A percentile compares a stretch with the other conserved stretches of the same genome.
phyloP scores from a whole-genome alignment of 768 basidiomycete genomes.

The Mycena vitilis region DNA sequence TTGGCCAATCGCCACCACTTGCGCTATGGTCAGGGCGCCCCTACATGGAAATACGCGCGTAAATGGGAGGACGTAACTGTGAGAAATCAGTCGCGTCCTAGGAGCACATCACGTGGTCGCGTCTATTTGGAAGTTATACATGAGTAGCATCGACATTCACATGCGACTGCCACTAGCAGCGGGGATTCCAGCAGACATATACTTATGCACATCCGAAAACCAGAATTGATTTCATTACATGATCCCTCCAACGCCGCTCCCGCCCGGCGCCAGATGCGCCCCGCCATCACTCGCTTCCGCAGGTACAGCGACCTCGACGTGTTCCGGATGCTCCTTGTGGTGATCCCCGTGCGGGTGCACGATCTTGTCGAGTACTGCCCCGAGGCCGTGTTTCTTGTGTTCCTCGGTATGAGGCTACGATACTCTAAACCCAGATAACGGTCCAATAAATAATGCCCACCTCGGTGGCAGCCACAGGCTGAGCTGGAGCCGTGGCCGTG shows the following conservation, averaged over 20 bases:
- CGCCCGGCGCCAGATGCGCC: conserved; percentile 15
- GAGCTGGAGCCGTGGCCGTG: not conserved
- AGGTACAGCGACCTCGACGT: conserved; percentile 6
- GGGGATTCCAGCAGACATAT: no score
- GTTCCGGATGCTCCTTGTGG: not conserved
- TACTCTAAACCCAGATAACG: not conserved
- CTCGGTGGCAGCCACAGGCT: not conserved
- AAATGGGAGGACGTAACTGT: no score
- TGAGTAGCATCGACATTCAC: no score
- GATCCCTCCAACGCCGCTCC: conserved; percentile 15
- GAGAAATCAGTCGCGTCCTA: no score
- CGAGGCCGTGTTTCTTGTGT: conserved; percentile 13
- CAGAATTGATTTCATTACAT: not conserved
- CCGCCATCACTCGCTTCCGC: conserved; percentile 6
- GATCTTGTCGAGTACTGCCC: conserved; percentile 10
- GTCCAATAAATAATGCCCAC: not conserved
- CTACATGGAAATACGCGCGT: no score
- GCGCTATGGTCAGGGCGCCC: no score
- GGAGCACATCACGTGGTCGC: no score
- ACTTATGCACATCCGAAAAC: no score
- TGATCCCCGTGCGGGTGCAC: not conserved
- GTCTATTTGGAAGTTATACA: no score
- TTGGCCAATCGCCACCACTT: no score
- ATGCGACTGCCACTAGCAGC: no score
- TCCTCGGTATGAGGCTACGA: not conserved